phyloP scores from a whole-genome alignment of 768 basidiomycete genomes.

The Serendipita vermifera region DNA sequence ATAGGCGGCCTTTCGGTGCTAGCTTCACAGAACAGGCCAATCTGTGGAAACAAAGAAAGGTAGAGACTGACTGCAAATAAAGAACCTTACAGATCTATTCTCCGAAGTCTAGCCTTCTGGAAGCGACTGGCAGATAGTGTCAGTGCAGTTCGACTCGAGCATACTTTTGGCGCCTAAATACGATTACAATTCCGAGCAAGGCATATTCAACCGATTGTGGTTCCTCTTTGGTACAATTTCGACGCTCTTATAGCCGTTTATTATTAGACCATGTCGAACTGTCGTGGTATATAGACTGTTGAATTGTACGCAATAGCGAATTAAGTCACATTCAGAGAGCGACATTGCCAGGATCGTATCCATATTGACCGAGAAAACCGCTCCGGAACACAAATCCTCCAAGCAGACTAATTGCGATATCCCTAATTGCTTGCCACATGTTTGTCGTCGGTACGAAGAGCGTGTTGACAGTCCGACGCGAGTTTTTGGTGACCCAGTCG shows the following conservation, averaged over 20 bases:
- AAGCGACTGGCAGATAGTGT: too few species aligned
- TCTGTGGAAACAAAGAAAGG: too few species aligned
- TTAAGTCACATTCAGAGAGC: neutral
- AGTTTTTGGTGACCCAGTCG: neutral
- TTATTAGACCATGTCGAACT: neutral
- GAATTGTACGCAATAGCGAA: neutral
- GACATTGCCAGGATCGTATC: neutral
- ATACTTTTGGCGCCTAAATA: neutral
- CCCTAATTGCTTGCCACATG: neutral
- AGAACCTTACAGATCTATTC: too few species aligned
- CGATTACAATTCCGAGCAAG: neutral
- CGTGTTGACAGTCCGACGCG: neutral
- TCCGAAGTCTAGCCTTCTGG: too few species aligned
- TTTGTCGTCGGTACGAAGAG: neutral
- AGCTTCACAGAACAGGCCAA: too few species aligned
- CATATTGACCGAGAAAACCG: neutral
- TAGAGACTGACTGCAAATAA: too few species aligned
- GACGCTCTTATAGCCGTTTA: neutral
- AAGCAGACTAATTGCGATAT: neutral
- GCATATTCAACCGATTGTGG: neutral
- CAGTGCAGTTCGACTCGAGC: neutral
- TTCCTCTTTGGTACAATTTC: neutral
- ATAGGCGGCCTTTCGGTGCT: too few species aligned
- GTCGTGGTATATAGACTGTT: neutral
- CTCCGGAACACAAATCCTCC: neutral